Percentiles rank a stretch among this genome's conserved stretches.
phyloP scores from a whole-genome alignment of 1,284 basidiomycete genomes.

The Volvariella volvacea region DNA sequence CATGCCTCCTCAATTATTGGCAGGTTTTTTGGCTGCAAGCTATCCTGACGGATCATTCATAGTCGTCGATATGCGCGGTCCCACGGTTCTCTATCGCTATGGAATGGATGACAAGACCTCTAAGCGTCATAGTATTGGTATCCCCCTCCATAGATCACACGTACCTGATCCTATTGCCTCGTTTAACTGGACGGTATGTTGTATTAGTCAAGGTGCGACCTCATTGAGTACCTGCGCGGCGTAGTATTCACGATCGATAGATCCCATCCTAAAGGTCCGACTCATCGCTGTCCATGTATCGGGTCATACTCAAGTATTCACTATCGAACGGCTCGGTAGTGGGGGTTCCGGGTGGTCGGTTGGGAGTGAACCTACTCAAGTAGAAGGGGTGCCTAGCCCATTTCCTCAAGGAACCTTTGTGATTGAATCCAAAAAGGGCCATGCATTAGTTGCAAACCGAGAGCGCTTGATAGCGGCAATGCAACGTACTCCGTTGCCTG shows the following conservation, averaged over 20 bases:
- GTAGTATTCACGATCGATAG: conserved; percentile 23
- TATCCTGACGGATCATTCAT: conserved; percentile 55
- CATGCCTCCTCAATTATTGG: not conserved
- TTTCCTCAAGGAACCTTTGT: conserved; percentile 51
- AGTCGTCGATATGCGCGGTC: conserved; percentile 69
- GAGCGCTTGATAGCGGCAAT: conserved; percentile 29
- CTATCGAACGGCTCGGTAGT: conserved; percentile 33
- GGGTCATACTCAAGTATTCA: conserved; percentile 54
- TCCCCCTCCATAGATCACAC: conserved; percentile 22
- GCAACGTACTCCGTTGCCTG: conserved; percentile 16
- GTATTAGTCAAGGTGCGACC: conserved; percentile 41
- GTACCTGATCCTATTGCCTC: conserved; percentile 38
- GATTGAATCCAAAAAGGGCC: conserved; percentile 54
- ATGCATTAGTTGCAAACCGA: conserved; percentile 37
- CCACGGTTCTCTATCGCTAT: conserved; percentile 46
- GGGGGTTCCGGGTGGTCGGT: conserved; percentile 40
- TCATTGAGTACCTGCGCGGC: not conserved
- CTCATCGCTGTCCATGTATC: conserved; percentile 58
- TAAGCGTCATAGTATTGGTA: conserved; percentile 22
- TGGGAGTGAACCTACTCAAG: conserved; percentile 23
- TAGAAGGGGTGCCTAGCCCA: conserved; percentile 46
- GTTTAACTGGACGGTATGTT: conserved; percentile 63
- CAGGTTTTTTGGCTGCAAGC: conserved; percentile 72
- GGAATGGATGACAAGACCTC: conserved; percentile 20
- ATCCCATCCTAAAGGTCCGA: conserved; percentile 46